Evolutionary conservation across 768 basidiomycete genomes (phyloP).

Genomic region (Panaeolus cyanescens): DNA sequence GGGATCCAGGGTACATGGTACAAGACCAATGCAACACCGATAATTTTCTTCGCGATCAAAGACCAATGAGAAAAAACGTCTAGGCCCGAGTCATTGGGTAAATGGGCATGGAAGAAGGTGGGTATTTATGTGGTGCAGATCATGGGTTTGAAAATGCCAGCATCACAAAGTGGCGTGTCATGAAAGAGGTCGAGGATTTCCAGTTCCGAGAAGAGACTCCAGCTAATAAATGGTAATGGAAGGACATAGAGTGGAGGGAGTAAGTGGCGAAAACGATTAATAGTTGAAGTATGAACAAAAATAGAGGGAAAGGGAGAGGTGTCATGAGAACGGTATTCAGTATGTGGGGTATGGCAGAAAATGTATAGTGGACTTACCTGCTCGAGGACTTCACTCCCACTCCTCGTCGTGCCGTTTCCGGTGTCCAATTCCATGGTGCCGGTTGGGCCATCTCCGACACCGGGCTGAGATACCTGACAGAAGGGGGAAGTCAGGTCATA

Average conservation of each 20-base stretch:
- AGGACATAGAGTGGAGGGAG: neutral
- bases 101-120: neutral
- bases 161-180: neutral
- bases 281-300: neutral
- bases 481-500: neutral
- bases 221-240: neutral
- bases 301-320: neutral
- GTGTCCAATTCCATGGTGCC: constrained; percentile 5
- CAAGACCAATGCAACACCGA: neutral
- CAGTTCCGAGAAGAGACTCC: neutral
- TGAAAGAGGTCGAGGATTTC: neutral
- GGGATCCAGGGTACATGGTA: neutral
- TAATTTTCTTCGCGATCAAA: neutral
- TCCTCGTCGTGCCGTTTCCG: neutral
- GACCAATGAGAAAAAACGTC: neutral
- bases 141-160: neutral
- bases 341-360: neutral
- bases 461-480: neutral
- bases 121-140: neutral
- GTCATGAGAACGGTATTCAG: neutral
- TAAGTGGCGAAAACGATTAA: neutral
- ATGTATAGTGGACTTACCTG: neutral
- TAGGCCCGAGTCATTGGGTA: neutral
- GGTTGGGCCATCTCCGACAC: neutral
- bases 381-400: constrained; percentile 5